Base-by-base conservation (phyloP, 768 basidiomycete genomes). In the Mycena indigotica region DNA sequence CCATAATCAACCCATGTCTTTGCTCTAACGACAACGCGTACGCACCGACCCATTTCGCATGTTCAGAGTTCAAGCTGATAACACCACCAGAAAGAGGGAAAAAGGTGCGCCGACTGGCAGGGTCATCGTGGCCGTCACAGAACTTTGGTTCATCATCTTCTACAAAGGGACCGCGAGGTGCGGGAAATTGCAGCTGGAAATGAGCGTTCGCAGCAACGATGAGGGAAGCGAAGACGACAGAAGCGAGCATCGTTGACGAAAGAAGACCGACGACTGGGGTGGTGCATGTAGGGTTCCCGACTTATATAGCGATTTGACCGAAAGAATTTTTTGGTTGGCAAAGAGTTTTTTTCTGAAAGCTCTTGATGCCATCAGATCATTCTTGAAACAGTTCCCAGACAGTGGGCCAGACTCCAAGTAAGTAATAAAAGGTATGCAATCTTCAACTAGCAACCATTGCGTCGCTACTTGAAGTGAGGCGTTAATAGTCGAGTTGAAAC, bases 111-210 rank as follows among this genome's bases (percentile, higher is more conserved):
- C 84, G 85, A 16, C 72, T 55, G n/a, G 77, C 73, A 4, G 80
- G 74, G 3, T 71, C 65, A 19, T 66, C 69, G 65, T 89, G 92
- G 0, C 88, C 89, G 67, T 91, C 90, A 66, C 93, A 93, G 67
- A 90, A 88, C 1, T 65, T 72, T 13, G 78, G 75, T 61, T 90
- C 88, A 16, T 77, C 65, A 51, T 80, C 73, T 54, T 86, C 80
- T 53, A 78, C 78, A 68, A 95, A 94, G 0, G 64, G 67, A 1
- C 93, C 93, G 46, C 93, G 79, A 12, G 90, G 86, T 1, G 76
- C 62, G 17, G 93, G 93, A 70, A 83, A 93, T 65, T 87, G 81
- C 40, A 94, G 77, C 63, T 88, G 86, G 74, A 94, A 95, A 71
- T 95, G 93, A 6, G 90, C 91, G 48, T 73, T 75, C 28, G 76